Evolutionary conservation across 176 grass and related monocot species (phyloP).

Genomic region (Puya raimondii): DNA sequence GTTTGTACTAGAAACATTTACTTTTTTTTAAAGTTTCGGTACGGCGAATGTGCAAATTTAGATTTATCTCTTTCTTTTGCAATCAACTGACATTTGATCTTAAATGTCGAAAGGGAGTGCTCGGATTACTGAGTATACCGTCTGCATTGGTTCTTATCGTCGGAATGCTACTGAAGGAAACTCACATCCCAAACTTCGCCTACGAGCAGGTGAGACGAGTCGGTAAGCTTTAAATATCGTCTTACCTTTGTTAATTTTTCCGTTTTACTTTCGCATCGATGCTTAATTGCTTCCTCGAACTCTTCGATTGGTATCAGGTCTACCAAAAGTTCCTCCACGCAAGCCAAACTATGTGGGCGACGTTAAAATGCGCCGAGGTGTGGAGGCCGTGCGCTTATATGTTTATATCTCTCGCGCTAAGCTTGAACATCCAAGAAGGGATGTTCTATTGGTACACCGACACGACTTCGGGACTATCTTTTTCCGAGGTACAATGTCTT

Average conservation of each 20-base stretch:
- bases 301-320: conserved; percentile 28
- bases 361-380: conserved; percentile 67
- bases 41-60: too few species aligned
- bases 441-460: conserved; percentile 97
- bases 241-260: background rate
- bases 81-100: too few species aligned
- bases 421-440: conserved; percentile 87
- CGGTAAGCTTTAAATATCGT: background rate
- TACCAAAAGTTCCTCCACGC: conserved; percentile 64
- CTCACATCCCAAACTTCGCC: conserved; percentile 28
- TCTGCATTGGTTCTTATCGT: conserved; percentile 56
- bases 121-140: conserved; percentile 75
- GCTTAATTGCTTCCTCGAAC: background rate
- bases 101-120: conserved; percentile 40
- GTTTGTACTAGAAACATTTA: too few species aligned
- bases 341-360: conserved; percentile 48
- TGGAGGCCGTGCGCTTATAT: conserved; percentile 88
- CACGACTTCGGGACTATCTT: conserved; percentile 50
- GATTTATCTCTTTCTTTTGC: background rate
- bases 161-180: conserved; percentile 66
- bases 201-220: conserved; percentile 44
- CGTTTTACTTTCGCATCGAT: background rate
- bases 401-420: conserved; percentile 66
- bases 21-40: too few species aligned
- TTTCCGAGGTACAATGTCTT: conserved; percentile 46